Evolutionary conservation across 371 early-diverging fungal genomes (phyloP), one percentile per base, ranked within the genome.

Genomic region (Rhizomucor miehei): DNA sequence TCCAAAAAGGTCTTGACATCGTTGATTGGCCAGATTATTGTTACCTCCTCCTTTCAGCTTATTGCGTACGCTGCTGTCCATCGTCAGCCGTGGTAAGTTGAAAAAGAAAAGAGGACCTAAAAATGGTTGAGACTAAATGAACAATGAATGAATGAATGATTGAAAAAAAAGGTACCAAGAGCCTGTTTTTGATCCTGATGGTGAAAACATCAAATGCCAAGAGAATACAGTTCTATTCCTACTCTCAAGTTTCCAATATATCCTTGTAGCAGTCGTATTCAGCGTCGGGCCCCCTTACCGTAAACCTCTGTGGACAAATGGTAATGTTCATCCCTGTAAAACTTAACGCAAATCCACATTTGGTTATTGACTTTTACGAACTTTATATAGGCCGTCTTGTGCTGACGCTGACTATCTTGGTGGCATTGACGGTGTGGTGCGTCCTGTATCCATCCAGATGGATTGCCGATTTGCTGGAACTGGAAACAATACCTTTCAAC

Each of bases 231-330:
- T 81, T 3, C 75, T 99, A 48, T 99, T 98, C 67, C 59, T 93
- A 52, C 41, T 92, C 6, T 91, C 93, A 14, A 87, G 89, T 51
- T 99, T 86, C 68, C 97, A 95, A 74, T 99, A 99, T 71, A 77
- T 97, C 20, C 69, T 88, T 8, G 83, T 90, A 13, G 98, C 94
- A 1, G 76, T 90, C 23, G 92, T 95, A 17, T 95, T 95, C 60
- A 93, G 91, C 69, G 91, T 90, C 2, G 99, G 99, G 0, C 92
- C 92, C 19, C 99, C 98, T 1, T 97, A 93, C 58, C 85, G 97
- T 38, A 80, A 89, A 65, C 73, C 90, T 0, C 74, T 93, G 47
- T 78, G 80, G 63, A 85, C 81, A 23, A 99, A 97, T 71, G 73
- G 89, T 84, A 73, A 56, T 71, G 51, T 0, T 21, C 6, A 12